Base-by-base conservation (phyloP, 352 stramenopile species). In the Phytopythium sindhum region DNA sequence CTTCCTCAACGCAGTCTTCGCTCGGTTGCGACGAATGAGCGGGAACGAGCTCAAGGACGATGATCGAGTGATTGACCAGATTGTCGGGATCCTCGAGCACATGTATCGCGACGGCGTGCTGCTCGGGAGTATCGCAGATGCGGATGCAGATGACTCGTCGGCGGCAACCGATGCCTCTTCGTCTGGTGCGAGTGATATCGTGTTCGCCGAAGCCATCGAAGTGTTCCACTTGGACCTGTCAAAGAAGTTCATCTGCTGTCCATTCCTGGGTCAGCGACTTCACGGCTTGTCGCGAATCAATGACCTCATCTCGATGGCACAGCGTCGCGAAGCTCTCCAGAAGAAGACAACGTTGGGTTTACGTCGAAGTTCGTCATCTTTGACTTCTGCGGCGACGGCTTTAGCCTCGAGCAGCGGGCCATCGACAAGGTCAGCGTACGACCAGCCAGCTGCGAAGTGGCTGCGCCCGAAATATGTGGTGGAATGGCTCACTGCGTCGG, bases 201-300 rank as follows among this genome's bases (percentile, higher is more conserved):
- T 75, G 57, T 91, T 93, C 68, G 80, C 83, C 21, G 80, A 96
- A 61, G 68, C 78, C 5, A 88, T 92, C 64, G 88, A 96, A 56
- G 71, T 93, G 29, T 91, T 94, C 39, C 80, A 92, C 65, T 75
- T 96, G 63, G 81, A 95, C 57, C 48, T 95, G n/a, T 84, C 86
- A 15, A 93, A 94, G 61, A 91, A 90, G 68, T 89, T 88, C 61
- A 84, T 96, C 35, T 95, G 88, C 62, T 96, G 88, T 51, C 88
- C 86, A 21, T 95, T 88, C 57, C 72, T 96, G 41, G 74, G 74
- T 0, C 86, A 94, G 61, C 77, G 87, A 23, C 68, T 96, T 12
- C 67, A 88, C 3, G 86, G 88, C 21, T 76, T 96, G 47, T 75
- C 78, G 21, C 84, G 86, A 5, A 66, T 95, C 54, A 89, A 84